Conservation (phyloP, 352 stramenopile genomes). For the Thalassiosira pacifica region DNA sequence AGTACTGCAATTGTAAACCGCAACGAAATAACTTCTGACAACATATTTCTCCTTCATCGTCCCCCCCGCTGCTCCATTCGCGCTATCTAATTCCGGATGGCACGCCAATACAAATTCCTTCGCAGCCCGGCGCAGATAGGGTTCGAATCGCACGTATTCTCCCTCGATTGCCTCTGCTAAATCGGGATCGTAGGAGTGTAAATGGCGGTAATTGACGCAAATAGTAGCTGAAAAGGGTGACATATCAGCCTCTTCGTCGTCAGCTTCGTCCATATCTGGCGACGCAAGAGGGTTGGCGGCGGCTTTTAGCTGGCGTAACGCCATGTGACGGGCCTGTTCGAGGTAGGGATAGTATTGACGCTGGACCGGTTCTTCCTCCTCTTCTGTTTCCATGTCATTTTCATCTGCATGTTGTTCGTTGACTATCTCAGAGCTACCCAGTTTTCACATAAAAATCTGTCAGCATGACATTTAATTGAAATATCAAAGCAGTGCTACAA, state of each 20-base stretch:
- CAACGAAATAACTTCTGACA: slow-evolving; percentile 84
- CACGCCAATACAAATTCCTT: slow-evolving; percentile 73
- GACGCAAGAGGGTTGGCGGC: slow-evolving; percentile 69
- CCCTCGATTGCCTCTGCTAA: slow-evolving; percentile 84
- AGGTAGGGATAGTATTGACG: slow-evolving; percentile 77
- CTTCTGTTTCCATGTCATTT: slow-evolving; percentile 33
- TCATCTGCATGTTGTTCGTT: slow-evolving; percentile 4
- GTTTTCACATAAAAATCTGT: too few species aligned
- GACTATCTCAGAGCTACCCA: slow-evolving; percentile 40
- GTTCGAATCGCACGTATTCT: slow-evolving; percentile 87
- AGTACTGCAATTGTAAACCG: slow-evolving; percentile 86
- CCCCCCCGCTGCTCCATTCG: slow-evolving; percentile 4
- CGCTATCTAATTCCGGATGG: slow-evolving; percentile 67
- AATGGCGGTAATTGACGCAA: slow-evolving; percentile 86
- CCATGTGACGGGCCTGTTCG: slow-evolving; percentile 75
- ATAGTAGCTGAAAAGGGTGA: slow-evolving; percentile 80
- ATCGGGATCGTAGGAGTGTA: slow-evolving; percentile 78
- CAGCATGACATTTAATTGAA: background rate
- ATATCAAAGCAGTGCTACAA: too few species aligned
- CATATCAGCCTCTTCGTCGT: slow-evolving; percentile 33
- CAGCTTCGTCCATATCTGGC: slow-evolving; percentile 79
- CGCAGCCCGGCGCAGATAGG: slow-evolving; percentile 76
- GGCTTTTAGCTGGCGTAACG: slow-evolving; percentile 57
- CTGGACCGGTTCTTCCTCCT: slow-evolving; percentile 9
- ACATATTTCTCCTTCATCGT: slow-evolving; percentile 20